These are phyloP conservation scores for Salix suchowensis DNA, from an alignment of 345 rosid species.

Conservation along the genomic window DNA sequence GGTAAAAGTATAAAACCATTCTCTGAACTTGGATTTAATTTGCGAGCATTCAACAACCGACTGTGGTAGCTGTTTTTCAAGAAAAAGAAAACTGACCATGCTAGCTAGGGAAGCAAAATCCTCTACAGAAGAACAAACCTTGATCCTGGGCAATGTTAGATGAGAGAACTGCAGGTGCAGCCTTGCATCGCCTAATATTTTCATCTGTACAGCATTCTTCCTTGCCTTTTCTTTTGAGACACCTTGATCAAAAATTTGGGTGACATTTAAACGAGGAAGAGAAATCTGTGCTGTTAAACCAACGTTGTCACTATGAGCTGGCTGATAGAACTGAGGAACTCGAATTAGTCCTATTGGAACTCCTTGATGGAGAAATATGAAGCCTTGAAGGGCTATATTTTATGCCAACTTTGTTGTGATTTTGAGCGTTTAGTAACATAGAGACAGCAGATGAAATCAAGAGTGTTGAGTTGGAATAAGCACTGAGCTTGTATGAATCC, in stretches of 20 bases:
- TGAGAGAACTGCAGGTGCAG: slow-evolving; percentile 15
- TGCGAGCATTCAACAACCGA: too few species aligned
- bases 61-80: too few species aligned
- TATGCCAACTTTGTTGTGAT: slow-evolving; percentile 35
- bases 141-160: slow-evolving; percentile 28
- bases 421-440: slow-evolving; percentile 25
- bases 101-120: neutral
- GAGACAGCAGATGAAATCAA: slow-evolving; percentile 28
- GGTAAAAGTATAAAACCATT: neutral
- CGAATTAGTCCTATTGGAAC: slow-evolving; percentile 21
- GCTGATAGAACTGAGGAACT: slow-evolving; percentile 32
- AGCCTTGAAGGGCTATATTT: slow-evolving; percentile 25
- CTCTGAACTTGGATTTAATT: neutral
- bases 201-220: slow-evolving; percentile 15
- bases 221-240: neutral
- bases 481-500: slow-evolving; percentile 22
- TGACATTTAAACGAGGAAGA: slow-evolving; percentile 23
- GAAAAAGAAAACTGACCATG: neutral
- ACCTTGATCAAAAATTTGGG: neutral
- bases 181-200: slow-evolving; percentile 20
- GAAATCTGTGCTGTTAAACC: slow-evolving; percentile 14
- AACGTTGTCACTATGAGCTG: slow-evolving; percentile 27
- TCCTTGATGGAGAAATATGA: slow-evolving; percentile 21
- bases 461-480: slow-evolving; percentile 23
- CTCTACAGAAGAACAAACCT: slow-evolving; percentile 10